Evolutionary conservation across 192 early-diverging fungal species (phyloP).

Genomic region (Gigaspora rosea): DNA sequence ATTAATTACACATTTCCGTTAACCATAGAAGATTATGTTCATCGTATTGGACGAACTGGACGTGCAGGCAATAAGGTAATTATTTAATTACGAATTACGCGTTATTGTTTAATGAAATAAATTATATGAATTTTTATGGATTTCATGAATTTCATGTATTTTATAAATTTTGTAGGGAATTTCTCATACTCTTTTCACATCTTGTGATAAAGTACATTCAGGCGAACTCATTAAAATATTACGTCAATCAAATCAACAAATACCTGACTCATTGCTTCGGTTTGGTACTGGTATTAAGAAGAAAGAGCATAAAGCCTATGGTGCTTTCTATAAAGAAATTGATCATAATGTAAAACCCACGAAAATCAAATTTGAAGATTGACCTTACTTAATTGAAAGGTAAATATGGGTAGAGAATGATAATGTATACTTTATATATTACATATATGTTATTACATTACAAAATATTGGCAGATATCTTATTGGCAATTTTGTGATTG

Average conservation of each 20-base stretch:
- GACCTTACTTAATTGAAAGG: not conserved
- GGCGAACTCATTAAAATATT: slow-evolving; percentile 92
- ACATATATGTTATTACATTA: too few relatives aligned
- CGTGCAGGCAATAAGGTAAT: slow-evolving; percentile 81
- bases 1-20: slow-evolving; percentile 99
- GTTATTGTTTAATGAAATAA: slow-evolving; percentile 50
- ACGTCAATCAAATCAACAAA: slow-evolving; percentile 79
- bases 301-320: slow-evolving; percentile 94
- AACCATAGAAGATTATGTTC: slow-evolving; percentile 91
- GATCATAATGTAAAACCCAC: slow-evolving; percentile 80
- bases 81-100: slow-evolving; percentile 27
- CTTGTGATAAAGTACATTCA: slow-evolving; percentile 84
- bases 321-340: slow-evolving; percentile 92
- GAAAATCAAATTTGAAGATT: slow-evolving; percentile 86
- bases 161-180: slow-evolving; percentile 54
- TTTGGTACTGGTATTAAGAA: slow-evolving; percentile 97
- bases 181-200: slow-evolving; percentile 92
- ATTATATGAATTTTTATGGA: not conserved
- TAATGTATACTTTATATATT: too few relatives aligned
- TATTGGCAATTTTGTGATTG: too few relatives aligned
- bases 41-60: slow-evolving; percentile 95
- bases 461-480: too few relatives aligned
- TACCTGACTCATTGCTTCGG: slow-evolving; percentile 87
- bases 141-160: too few relatives aligned
- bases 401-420: too few relatives aligned